Conservation (phyloP, 345 rosid genomes). For the Melastoma malabathricum region DNA sequence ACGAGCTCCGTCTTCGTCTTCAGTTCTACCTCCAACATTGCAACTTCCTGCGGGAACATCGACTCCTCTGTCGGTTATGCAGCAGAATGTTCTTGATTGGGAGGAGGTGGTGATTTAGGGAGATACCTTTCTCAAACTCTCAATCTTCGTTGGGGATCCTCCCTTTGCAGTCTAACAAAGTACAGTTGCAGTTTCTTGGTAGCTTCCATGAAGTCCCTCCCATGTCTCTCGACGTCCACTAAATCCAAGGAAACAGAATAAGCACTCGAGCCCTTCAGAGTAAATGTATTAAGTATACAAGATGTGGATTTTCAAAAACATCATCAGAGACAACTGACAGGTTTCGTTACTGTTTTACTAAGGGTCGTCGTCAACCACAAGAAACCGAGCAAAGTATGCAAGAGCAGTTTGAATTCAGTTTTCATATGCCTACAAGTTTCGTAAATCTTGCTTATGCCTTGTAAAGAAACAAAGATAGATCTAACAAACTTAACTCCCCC, state of each 20-base stretch:
- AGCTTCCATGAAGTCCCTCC: conserved; percentile 97
- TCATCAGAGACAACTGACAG: no score
- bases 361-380: no score
- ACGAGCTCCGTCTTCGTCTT: conserved; percentile 46
- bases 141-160: conserved; percentile 50
- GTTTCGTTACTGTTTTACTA: no score
- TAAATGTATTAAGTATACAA: no score
- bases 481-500: no score
- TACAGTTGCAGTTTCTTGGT: conserved; percentile 87
- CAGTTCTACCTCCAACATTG: conserved; percentile 69
- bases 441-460: no score
- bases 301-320: background rate
- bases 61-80: background rate
- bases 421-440: no score
- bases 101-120: no score
- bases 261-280: no score
- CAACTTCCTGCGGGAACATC: conserved; percentile 44
- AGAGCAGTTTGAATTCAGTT: no score
- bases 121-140: conserved; percentile 50
- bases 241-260: background rate
- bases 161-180: conserved; percentile 62
- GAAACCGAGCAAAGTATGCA: no score
- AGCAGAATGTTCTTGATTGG: background rate
- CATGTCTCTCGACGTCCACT: conserved; percentile 79
- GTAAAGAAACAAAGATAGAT: no score